Evolutionary conservation across 345 rosid species (phyloP).

Genomic region (Anastatica hierochuntica): DNA sequence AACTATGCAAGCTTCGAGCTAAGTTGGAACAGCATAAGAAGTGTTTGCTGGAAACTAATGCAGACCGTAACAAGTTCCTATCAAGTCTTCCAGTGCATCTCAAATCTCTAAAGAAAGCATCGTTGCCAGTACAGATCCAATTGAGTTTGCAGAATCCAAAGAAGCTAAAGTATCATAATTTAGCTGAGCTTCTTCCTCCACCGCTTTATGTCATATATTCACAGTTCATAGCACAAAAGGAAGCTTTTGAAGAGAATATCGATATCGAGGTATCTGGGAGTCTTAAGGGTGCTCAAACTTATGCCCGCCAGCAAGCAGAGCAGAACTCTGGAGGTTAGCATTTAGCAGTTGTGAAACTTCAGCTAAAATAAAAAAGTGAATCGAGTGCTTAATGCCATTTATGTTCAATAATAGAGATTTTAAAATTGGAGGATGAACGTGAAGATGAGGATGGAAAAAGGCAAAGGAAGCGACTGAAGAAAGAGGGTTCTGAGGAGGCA

Average conservation of each 20-base stretch:
- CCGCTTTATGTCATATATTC: conserved; percentile 81
- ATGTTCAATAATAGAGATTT: conserved; percentile 42
- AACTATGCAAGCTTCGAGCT: conserved; percentile 62
- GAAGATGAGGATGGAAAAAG: conserved; percentile 64
- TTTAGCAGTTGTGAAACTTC: conserved; percentile 13
- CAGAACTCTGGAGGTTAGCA: conserved; percentile 66
- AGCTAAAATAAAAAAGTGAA: background rate
- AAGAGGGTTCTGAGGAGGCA: conserved; percentile 47
- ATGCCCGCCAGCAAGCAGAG: conserved; percentile 64
- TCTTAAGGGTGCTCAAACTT: conserved; percentile 63
- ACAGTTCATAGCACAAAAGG: conserved; percentile 69
- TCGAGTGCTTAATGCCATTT: conserved; percentile 27
- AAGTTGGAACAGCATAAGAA: conserved; percentile 60
- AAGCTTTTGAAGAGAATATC: conserved; percentile 71
- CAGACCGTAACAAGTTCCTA: conserved; percentile 73
- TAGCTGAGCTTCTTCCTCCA: conserved; percentile 88
- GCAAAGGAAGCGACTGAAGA: conserved; percentile 65
- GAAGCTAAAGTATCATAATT: conserved; percentile 70
- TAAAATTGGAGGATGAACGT: no score
- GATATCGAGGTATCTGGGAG: conserved; percentile 73
- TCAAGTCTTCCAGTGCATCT: conserved; percentile 77
- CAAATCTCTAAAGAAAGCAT: conserved; percentile 86
- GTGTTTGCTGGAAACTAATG: conserved; percentile 55
- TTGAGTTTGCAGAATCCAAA: conserved; percentile 55
- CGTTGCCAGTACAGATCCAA: conserved; percentile 81